Evolutionary conservation across 164 flowering plant species (phyloP).

Genomic region (Malania oleifera): DNA sequence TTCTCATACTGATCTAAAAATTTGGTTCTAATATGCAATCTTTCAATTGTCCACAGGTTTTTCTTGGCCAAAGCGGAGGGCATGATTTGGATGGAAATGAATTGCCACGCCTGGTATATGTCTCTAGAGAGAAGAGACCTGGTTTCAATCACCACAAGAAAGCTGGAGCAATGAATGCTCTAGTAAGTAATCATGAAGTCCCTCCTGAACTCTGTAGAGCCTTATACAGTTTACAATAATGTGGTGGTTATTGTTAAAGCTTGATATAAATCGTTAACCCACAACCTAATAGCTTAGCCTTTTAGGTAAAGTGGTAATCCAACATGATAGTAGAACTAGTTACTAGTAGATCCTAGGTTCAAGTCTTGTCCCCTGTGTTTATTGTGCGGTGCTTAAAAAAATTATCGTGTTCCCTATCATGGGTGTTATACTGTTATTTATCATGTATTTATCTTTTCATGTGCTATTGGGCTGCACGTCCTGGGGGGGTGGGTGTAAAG

Average conservation of each 20-base stretch:
- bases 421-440: too few relatives aligned
- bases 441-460: too few relatives aligned
- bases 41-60: conserved; percentile 32
- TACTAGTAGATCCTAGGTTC: too few relatives aligned
- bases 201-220: background rate
- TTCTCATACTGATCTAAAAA: background rate
- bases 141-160: conserved; percentile 73
- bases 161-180: conserved; percentile 81
- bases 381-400: too few relatives aligned
- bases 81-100: conserved; percentile 62
- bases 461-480: too few relatives aligned
- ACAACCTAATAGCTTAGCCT: too few relatives aligned
- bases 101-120: conserved; percentile 65
- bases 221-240: background rate
- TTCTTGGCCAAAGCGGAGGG: conserved; percentile 64
- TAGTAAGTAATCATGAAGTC: conserved; percentile 31
- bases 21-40: background rate
- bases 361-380: too few relatives aligned
- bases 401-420: too few relatives aligned
- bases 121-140: conserved; percentile 70
- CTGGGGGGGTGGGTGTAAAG: too few relatives aligned
- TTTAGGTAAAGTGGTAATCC: too few relatives aligned
- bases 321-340: too few relatives aligned
- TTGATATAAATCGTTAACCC: too few relatives aligned
- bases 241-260: background rate